Base-by-base conservation (phyloP, 2,329 filamentous ascomycete species). In the Acephala macrosclerotiorum region DNA sequence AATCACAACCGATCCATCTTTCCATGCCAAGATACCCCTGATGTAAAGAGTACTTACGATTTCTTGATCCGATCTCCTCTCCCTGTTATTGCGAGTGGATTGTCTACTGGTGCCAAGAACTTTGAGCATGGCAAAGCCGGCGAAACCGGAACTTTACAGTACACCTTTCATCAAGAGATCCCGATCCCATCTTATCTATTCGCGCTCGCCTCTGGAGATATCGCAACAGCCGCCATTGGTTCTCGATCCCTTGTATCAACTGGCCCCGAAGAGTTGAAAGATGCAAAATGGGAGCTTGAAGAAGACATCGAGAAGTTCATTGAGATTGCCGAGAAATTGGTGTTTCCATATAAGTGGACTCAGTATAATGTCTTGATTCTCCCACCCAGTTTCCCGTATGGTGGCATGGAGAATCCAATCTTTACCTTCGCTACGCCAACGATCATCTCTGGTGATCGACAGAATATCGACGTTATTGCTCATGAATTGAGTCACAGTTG, bases 341-440 rank as follows among this genome's bases (percentile, higher is more conserved):
- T 97, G 56, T 96, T 93, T 72, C 92, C 93, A 0, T 98, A 99
- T 78, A 87, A 88, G 65, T 99, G 96, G 96, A 94, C 93, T 18
- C 90, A 94, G 72, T 98, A 98, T 83, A 98, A 98, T 72, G 92
- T 97, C 11, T 83, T 98, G 25, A 91, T 97, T 3, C 83, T 98
- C 36, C 95, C 95, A 3, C 92, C 93, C 0, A 95, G 91, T 72
- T 98, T 97, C 77, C 93, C 93, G 0, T 96, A 96, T 73, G 93
- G 93, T 74, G 91, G 91, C 73, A 94, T 94, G 91, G 94, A 97
- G 78, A 97, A 97, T 76, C 94, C 94, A 0, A 89, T 97, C 61
- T 97, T 92, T 80, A 98, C 96, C 0, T 98, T 97, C 77, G 95
- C 94, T 1, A 98, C 96, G 1, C 95, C 95, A 1, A 97, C 94